A percentile compares a stretch with the other conserved stretches of the same genome.
phyloP scores from a whole-genome alignment of 306 rosid species.

The Trichosanthes truncata region DNA sequence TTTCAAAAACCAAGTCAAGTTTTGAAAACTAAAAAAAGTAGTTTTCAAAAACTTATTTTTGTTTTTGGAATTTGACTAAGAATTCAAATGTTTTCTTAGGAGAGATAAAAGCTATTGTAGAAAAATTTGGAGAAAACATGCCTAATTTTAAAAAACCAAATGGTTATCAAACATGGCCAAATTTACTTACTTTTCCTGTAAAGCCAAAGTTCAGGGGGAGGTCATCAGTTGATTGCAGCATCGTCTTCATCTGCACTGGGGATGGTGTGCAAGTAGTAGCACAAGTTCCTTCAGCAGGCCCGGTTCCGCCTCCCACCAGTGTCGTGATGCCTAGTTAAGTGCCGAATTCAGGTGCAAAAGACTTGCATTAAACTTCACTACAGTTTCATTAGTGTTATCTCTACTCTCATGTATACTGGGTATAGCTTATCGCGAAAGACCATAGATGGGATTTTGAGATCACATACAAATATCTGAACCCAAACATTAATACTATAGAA shows the following conservation, averaged over 20 bases:
- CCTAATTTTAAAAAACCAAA: no score
- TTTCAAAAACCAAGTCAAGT: no score
- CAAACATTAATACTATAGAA: background rate
- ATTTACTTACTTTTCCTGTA: constrained; percentile 62
- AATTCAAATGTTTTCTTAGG: no score
- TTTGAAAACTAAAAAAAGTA: no score
- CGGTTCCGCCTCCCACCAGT: constrained; percentile 91
- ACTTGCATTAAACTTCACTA: constrained; percentile 51
- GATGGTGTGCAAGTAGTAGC: constrained; percentile 97
- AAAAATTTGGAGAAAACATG: no score
- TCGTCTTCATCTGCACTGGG: constrained; percentile 59
- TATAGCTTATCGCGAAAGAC: background rate
- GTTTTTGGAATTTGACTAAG: no score
- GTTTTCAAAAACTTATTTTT: no score
- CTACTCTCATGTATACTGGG: background rate
- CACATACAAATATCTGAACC: background rate
- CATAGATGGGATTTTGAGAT: background rate
- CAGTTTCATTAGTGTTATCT: constrained; percentile 23
- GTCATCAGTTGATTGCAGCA: constrained; percentile 85
- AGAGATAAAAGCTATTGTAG: no score
- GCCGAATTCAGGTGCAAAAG: constrained; percentile 1
- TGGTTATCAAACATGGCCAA: no score
- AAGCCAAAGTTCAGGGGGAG: constrained; percentile 88
- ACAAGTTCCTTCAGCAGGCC: constrained; percentile 85
- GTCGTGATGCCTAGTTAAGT: constrained; percentile 72